phyloP scores from a whole-genome alignment of 345 rosid genomes.

The Sisymbrium irio region DNA sequence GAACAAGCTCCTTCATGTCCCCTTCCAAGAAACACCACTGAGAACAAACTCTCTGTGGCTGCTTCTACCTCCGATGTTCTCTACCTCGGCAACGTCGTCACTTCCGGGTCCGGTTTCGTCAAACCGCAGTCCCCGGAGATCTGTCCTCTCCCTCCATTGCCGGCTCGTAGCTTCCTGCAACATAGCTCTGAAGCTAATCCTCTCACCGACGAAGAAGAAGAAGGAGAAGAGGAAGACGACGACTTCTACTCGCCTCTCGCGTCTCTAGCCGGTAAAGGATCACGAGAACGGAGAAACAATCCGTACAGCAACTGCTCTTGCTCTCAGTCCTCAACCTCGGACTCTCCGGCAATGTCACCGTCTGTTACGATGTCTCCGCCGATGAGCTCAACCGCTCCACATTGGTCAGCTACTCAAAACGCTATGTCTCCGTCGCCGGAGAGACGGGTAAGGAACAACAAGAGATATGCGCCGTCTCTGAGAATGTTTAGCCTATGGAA shows the following conservation, averaged over 20 bases:
- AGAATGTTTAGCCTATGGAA: constrained; percentile 37
- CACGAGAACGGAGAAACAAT: constrained; percentile 37
- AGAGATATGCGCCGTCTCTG: constrained; percentile 32
- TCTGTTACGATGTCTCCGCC: constrained; percentile 68
- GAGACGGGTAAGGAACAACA: constrained; percentile 24
- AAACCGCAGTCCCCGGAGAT: constrained; percentile 89
- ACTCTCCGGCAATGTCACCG: constrained; percentile 69
- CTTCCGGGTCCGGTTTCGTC: constrained; percentile 38
- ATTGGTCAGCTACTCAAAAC: constrained; percentile 27
- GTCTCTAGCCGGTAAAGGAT: constrained; percentile 59
- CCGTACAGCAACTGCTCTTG: constrained; percentile 51
- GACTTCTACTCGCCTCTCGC: constrained; percentile 92
- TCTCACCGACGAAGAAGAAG: constrained; percentile 37
- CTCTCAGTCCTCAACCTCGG: constrained; percentile 54
- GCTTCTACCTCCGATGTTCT: constrained; percentile 70
- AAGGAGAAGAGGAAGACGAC: constrained; percentile 40
- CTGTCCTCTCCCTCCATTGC: constrained; percentile 85
- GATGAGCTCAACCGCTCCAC: constrained; percentile 39
- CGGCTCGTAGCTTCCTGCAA: constrained; percentile 45
- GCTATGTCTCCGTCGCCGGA: constrained; percentile 34
- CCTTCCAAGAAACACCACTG: constrained; percentile 31
- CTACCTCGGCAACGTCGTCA: constrained; percentile 66
- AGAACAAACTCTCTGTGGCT: constrained; percentile 42
- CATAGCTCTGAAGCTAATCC: constrained; percentile 45
- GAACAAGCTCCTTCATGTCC: constrained; percentile 23